phyloP scores from a whole-genome alignment of 495 filamentous ascomycete species.

The Monascus purpureus region DNA sequence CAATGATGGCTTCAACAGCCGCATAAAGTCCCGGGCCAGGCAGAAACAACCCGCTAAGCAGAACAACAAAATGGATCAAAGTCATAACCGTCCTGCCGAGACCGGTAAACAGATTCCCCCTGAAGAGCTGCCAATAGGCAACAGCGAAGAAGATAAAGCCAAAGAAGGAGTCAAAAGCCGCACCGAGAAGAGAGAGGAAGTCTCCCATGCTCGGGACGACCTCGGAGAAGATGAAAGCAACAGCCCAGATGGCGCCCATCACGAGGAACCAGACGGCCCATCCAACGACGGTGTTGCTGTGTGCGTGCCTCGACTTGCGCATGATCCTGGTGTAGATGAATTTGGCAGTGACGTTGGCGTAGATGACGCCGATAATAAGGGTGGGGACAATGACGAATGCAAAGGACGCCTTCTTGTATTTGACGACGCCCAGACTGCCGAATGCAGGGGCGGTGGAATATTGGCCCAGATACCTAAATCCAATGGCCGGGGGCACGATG shows the following conservation, averaged over 20 bases:
- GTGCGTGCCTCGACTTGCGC: conserved; percentile 28
- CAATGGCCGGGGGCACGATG: conserved; percentile 36
- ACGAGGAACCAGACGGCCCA: conserved; percentile 35
- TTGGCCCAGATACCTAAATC: conserved; percentile 39
- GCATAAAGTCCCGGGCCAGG: conserved; percentile 38
- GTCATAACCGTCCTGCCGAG: conserved; percentile 20
- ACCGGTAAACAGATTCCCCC: conserved; percentile 17
- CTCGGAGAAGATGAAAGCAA: conserved; percentile 36
- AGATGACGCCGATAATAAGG: conserved; percentile 36
- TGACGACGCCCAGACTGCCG: conserved; percentile 27
- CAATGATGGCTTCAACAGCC: conserved; percentile 37
- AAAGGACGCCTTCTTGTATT: conserved; percentile 35
- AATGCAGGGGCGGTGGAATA: conserved; percentile 37
- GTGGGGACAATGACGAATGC: conserved; percentile 32
- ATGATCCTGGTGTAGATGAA: conserved; percentile 36
- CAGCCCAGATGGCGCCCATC: conserved; percentile 27
- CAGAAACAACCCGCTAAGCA: conserved; percentile 31
- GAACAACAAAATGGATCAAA: conserved; percentile 24
- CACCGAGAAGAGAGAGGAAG: conserved; percentile 5
- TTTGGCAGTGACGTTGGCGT: conserved; percentile 38
- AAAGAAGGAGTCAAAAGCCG: conserved; percentile 28
- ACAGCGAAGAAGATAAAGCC: conserved; percentile 33
- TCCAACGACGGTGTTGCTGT: conserved; percentile 33
- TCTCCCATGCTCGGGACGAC: conserved; percentile 32
- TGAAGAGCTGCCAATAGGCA: conserved; percentile 35